These are phyloP conservation scores for Phytophthora niederhauseri DNA, from an alignment of 352 stramenopile genomes.

Conservation along the genomic window DNA sequence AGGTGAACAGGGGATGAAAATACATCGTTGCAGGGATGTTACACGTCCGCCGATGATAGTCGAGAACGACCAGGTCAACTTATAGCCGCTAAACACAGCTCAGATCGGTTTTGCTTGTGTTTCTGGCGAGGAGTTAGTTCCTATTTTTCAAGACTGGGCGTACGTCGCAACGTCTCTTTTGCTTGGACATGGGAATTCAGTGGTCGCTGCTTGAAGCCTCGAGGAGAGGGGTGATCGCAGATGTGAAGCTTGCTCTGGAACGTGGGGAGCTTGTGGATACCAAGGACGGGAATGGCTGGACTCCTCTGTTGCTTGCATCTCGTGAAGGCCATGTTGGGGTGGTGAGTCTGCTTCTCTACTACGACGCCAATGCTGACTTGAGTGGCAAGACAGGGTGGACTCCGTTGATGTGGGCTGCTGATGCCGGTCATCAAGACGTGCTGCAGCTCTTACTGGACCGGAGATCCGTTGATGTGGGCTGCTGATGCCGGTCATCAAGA, in stretches of 20 bases:
- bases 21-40: neutral
- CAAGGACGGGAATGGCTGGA: constrained; percentile 11
- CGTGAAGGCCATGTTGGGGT: constrained; percentile 1
- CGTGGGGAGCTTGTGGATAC: constrained; percentile 1
- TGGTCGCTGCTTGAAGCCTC: neutral
- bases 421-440: neutral
- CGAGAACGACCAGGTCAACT: neutral
- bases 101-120: neutral
- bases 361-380: constrained; percentile 6
- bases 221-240: neutral
- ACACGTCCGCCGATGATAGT: neutral
- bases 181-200: neutral
- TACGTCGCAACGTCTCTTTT: neutral
- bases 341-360: constrained; percentile 8
- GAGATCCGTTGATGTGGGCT: constrained; percentile 12
- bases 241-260: constrained; percentile 8
- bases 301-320: constrained; percentile 5
- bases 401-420: constrained; percentile 13
- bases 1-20: neutral
- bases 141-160: neutral
- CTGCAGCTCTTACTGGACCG: neutral
- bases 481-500: neutral
- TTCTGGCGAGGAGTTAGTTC: neutral
- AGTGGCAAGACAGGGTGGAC: constrained; percentile 12
- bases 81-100: neutral